Evolutionary conservation across 805 yeast genomes (phyloP).

Genomic region (Candida rishiriensis): DNA sequence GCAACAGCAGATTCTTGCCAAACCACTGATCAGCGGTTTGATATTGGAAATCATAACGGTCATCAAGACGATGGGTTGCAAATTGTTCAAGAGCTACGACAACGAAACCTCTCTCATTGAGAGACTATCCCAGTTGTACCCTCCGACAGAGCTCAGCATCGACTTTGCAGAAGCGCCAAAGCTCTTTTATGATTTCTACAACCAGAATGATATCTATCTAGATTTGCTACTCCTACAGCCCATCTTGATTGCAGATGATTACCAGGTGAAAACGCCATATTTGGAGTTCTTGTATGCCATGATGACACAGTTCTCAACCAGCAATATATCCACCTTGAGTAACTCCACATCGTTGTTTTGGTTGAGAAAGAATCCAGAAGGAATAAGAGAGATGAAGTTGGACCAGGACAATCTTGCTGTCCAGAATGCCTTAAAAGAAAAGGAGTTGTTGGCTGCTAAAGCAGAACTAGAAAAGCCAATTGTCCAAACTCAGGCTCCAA

Average conservation of each 20-base stretch:
- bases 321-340: slow-evolving; percentile 38
- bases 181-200: slow-evolving; percentile 62
- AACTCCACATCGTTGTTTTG: slow-evolving; percentile 28
- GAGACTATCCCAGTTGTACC: slow-evolving; percentile 46
- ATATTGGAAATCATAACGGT: slow-evolving; percentile 70
- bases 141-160: slow-evolving; percentile 25
- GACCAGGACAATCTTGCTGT: slow-evolving; percentile 22
- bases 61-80: slow-evolving; percentile 72
- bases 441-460: slow-evolving; percentile 16
- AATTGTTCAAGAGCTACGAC: slow-evolving; percentile 64
- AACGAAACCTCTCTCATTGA: slow-evolving; percentile 56
- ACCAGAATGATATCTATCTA: slow-evolving; percentile 53
- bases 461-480: slow-evolving; percentile 21
- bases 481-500: slow-evolving; percentile 4
- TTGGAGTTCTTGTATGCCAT: slow-evolving; percentile 82
- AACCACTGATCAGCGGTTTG: slow-evolving; percentile 79
- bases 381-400: slow-evolving; percentile 23
- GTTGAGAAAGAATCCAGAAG: slow-evolving; percentile 30
- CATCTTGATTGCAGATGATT: slow-evolving; percentile 84
- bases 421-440: slow-evolving; percentile 27
- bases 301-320: slow-evolving; percentile 56
- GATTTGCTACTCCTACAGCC: slow-evolving; percentile 83
- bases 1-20: slow-evolving; percentile 67
- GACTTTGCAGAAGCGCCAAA: slow-evolving; percentile 47
- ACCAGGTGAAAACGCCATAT: slow-evolving; percentile 82